phyloP scores from a whole-genome alignment of 495 filamentous ascomycete genomes.

The Daldinia childiae region DNA sequence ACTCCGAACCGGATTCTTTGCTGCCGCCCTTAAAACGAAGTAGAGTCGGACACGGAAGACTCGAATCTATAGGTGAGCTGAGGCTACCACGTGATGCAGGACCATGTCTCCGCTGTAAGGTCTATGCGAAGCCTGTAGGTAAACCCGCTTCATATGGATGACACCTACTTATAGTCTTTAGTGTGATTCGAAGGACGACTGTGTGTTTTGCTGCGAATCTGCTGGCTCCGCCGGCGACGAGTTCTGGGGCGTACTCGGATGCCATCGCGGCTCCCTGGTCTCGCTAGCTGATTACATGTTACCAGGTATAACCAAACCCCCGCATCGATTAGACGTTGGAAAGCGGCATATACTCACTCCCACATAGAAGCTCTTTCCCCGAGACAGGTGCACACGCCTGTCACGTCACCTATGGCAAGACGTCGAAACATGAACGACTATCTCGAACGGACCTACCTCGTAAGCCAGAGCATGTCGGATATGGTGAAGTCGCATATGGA shows the following conservation, averaged over 20 bases:
- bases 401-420: slow-evolving; percentile 59
- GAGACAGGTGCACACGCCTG: slow-evolving; percentile 57
- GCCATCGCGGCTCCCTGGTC: slow-evolving; percentile 55
- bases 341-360: slow-evolving; percentile 18
- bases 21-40: slow-evolving; percentile 60
- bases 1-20: slow-evolving; percentile 60
- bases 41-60: slow-evolving; percentile 56
- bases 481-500: slow-evolving; percentile 56
- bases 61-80: slow-evolving; percentile 62
- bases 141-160: slow-evolving; percentile 1
- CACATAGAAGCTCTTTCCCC: slow-evolving; percentile 53
- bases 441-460: slow-evolving; percentile 54
- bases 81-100: slow-evolving; percentile 55
- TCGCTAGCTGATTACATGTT: slow-evolving; percentile 57
- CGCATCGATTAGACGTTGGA: neutral
- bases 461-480: slow-evolving; percentile 49
- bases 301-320: slow-evolving; percentile 51
- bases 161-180: slow-evolving; percentile 32
- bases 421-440: slow-evolving; percentile 62
- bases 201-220: slow-evolving; percentile 52
- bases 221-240: slow-evolving; percentile 50
- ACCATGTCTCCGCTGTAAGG: slow-evolving; percentile 58
- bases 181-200: slow-evolving; percentile 60
- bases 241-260: slow-evolving; percentile 58
- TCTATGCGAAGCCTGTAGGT: slow-evolving; percentile 52